A percentile compares a stretch with the other conserved stretches of the same genome.
These are phyloP conservation scores for Phylloporus arenicola DNA, from an alignment of 768 basidiomycete genomes.

Conservation along the genomic window DNA sequence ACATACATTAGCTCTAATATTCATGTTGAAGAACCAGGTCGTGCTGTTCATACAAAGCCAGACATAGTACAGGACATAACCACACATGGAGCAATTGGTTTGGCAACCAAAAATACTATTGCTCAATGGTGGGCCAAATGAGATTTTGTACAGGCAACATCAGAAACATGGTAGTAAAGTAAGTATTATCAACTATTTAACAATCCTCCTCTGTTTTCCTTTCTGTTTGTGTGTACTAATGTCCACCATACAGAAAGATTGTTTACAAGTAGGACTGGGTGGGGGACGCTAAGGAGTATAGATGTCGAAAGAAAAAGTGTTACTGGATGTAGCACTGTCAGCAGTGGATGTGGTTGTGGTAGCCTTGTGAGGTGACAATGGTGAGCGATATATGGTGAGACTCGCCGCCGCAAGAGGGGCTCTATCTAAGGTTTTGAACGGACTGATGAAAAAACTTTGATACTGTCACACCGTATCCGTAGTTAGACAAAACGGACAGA, in stretches of 20 bases:
- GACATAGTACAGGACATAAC: neutral
- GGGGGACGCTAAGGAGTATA: neutral
- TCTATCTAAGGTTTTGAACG: too few species aligned
- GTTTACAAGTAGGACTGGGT: neutral
- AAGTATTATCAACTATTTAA: too few species aligned
- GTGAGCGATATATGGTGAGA: too few species aligned
- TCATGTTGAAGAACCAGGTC: neutral
- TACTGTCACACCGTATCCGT: too few species aligned
- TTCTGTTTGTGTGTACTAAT: too few species aligned
- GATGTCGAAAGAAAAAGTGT: conserved; percentile 1
- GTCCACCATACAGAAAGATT: too few species aligned
- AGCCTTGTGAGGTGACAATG: neutral
- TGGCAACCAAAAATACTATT: neutral
- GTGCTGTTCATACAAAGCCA: neutral
- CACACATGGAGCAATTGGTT: neutral
- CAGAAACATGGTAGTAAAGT: neutral
- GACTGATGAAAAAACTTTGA: too few species aligned
- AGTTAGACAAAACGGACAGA: too few species aligned
- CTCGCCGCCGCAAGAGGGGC: too few species aligned
- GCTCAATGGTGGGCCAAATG: neutral
- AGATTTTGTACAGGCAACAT: neutral
- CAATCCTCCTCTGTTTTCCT: too few species aligned
- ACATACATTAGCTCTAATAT: neutral
- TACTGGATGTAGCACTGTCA: conserved; percentile 2
- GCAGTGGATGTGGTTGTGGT: neutral